These are phyloP conservation scores for Dendrocalamus latiflorus DNA, from an alignment of 202 grass and related monocot species.

Conservation along the genomic window DNA sequence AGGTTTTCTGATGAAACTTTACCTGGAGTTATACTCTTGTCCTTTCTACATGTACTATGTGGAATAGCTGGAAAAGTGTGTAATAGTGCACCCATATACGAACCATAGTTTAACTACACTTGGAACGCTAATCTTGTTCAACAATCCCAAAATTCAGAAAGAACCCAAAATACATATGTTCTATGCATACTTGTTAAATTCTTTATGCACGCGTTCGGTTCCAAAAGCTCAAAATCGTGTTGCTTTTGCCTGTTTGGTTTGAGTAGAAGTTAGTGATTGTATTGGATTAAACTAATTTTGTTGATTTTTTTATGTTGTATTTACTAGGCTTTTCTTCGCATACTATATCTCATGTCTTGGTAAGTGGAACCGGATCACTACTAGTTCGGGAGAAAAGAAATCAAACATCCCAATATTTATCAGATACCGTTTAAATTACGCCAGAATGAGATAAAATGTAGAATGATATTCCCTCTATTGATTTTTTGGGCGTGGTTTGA, in stretches of 20 bases:
- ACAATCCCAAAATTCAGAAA: slow-evolving; percentile 10
- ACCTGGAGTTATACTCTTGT: slow-evolving; percentile 27
- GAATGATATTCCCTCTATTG: too few relatives aligned
- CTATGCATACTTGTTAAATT: neutral
- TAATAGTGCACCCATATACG: slow-evolving; percentile 9
- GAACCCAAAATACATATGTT: slow-evolving; percentile 8
- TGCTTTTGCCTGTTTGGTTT: neutral
- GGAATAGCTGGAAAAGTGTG: slow-evolving; percentile 24
- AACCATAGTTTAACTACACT: slow-evolving; percentile 23
- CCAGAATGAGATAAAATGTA: too few relatives aligned
- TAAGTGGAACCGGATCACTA: too few relatives aligned
- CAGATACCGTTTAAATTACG: too few relatives aligned
- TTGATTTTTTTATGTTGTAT: neutral
- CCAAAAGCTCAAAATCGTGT: neutral
- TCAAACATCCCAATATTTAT: neutral
- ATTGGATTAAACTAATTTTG: too few relatives aligned
- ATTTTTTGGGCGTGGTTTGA: too few relatives aligned
- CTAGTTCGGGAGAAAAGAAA: neutral
- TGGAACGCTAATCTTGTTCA: slow-evolving; percentile 1
- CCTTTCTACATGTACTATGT: slow-evolving; percentile 30
- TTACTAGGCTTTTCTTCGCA: neutral
- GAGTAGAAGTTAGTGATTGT: neutral
- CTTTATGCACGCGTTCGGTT: neutral
- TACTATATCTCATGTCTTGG: too few relatives aligned
- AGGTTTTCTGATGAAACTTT: slow-evolving; percentile 31